Base-by-base conservation (phyloP, 768 basidiomycete genomes). In the Mrakia frigida region DNA sequence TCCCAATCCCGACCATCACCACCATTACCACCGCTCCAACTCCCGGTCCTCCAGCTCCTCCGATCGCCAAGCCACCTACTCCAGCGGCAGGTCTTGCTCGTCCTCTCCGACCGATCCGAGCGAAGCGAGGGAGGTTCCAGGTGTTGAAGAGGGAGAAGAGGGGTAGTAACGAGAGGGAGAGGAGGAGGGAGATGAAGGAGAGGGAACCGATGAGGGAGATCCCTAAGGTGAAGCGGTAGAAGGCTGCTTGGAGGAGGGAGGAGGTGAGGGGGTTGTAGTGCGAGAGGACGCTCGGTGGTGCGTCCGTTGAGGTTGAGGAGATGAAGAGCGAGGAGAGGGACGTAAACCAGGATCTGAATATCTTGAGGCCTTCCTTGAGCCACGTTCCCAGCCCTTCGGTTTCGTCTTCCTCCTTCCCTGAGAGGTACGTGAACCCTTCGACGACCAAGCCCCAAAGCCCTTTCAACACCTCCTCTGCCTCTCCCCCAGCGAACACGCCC, bases 161-260 rank as follows among this genome's bases (percentile, higher is more conserved):
- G 13, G 73, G 73, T 9, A 65, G 73, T 2, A 67, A 25, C 28
- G 43, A 52, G 10, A 74, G 31, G 18, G 73, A 74, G 35, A 74
- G 50, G 25, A 74, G 43, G n/a, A 74, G 46, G n/a, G 73, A 74
- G 25, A 74, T 41, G 37, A 74, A 74, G 21, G 61, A 65, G 28
- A 60, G 21, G n/a, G 73, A 74, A 11, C 73, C 73, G 43, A 74
- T 50, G 33, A 74, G 46, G 13, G 73, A 65, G 18, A 74, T 35
- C 6, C 73, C 73, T 9, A 74, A 31, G 18, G 65, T 63, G 25
- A 74, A 35, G 6, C 73, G 60, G 28, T 74, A 43, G 41, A 67
- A 31, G 33, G 50, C 33, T 28, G 56, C 23, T 25, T 56, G 56
- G 13, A 56, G 56, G 56, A 56, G 56, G 28, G 23, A 25, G 35